phyloP scores from a whole-genome alignment of 1,284 basidiomycete species.

The Tylopilus sp. region DNA sequence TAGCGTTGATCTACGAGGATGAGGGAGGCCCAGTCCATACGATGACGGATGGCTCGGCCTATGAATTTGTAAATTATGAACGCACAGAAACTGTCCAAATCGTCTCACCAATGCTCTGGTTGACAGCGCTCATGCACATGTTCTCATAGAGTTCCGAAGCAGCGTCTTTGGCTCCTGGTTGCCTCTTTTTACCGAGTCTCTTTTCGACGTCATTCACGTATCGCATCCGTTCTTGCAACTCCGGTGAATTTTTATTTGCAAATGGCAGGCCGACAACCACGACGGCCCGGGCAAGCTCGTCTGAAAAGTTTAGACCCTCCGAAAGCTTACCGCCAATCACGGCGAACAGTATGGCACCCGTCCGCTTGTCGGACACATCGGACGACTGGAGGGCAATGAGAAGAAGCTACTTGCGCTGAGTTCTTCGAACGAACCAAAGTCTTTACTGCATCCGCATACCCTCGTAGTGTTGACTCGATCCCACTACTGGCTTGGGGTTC shows the following conservation, averaged over 20 bases:
- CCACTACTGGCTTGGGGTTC: slow-evolving; percentile 80
- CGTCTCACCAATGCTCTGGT: slow-evolving; percentile 87
- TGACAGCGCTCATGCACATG: slow-evolving; percentile 95
- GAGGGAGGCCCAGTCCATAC: slow-evolving; percentile 81
- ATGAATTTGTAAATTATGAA: slow-evolving; percentile 5
- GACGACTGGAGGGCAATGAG: slow-evolving; percentile 15
- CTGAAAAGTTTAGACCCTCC: slow-evolving; percentile 95
- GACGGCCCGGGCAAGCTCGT: slow-evolving; percentile 85
- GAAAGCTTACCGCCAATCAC: slow-evolving; percentile 97
- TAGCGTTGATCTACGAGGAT: slow-evolving; percentile 87
- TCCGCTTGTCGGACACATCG: slow-evolving; percentile 37
- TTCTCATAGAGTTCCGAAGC: slow-evolving; percentile 87
- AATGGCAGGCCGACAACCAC: slow-evolving; percentile 92
- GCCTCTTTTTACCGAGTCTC: slow-evolving; percentile 35
- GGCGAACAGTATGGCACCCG: slow-evolving; percentile 81
- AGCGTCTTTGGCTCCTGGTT: slow-evolving; percentile 61
- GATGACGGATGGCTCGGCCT: slow-evolving; percentile 90
- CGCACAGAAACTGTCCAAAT: neutral
- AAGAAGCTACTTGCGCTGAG: neutral
- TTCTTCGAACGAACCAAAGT: slow-evolving; percentile 34
- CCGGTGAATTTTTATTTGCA: slow-evolving; percentile 87
- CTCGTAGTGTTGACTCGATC: slow-evolving; percentile 76
- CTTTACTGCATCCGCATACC: slow-evolving; percentile 68
- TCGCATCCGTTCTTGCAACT: slow-evolving; percentile 88
- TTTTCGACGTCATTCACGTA: slow-evolving; percentile 69